Evolutionary conservation across 768 basidiomycete genomes (phyloP).

Genomic region (Lenzites betulinus): DNA sequence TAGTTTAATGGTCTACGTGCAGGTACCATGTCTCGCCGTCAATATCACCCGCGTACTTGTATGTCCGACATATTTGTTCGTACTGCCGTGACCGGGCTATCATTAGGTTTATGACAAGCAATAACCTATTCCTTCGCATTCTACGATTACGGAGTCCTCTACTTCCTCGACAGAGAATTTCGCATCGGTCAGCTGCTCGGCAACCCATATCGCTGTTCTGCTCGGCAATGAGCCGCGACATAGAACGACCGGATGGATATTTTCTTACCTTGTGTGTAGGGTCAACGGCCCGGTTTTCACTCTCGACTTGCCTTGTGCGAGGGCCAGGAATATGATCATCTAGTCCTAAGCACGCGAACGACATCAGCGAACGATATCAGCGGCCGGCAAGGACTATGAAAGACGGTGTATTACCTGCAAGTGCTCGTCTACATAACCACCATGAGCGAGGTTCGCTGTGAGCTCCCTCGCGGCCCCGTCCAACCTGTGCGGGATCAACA

Average conservation of each 20-base stretch:
- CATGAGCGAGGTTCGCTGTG: constrained; percentile 56
- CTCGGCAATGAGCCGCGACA: not conserved
- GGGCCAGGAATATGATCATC: constrained; percentile 74
- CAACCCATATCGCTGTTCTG: constrained; percentile 72
- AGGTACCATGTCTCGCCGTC: too few relatives aligned
- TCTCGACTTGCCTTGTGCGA: constrained; percentile 66
- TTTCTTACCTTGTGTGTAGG: constrained; percentile 63
- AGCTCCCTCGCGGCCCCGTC: constrained; percentile 67
- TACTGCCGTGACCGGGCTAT: too few relatives aligned
- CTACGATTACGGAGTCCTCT: constrained; percentile 50
- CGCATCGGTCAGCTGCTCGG: constrained; percentile 67
- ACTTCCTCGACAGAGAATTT: constrained; percentile 56
- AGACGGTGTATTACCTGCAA: too few relatives aligned
- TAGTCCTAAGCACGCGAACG: constrained; percentile 59
- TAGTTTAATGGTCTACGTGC: too few relatives aligned
- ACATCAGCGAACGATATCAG: constrained; percentile 2
- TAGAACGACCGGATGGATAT: constrained; percentile 33
- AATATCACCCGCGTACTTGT: too few relatives aligned
- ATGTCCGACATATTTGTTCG: too few relatives aligned
- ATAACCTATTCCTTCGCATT: constrained; percentile 66
- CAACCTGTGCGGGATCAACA: constrained; percentile 47
- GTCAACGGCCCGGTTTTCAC: constrained; percentile 59
- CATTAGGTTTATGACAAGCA: too few relatives aligned
- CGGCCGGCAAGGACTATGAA: too few relatives aligned
- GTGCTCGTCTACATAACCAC: constrained; percentile 72